Base-by-base conservation (phyloP, 1,139 yeast species). In the Torulaspora pretoriensis region DNA sequence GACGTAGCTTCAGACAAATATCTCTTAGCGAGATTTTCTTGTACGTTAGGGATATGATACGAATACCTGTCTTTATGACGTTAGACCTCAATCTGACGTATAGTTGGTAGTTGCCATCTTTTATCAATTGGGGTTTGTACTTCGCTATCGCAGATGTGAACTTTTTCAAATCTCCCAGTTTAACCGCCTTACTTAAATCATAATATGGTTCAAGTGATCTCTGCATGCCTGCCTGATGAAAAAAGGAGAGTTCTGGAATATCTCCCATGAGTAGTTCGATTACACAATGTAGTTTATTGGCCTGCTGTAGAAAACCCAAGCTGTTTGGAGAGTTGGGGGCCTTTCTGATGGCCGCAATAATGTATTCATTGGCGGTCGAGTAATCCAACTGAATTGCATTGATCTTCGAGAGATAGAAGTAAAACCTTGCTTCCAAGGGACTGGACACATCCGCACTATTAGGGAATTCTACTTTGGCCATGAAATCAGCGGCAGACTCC, bases 231-330 rank as follows among this genome's bases (percentile, higher is more conserved):
- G 75, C 70, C 58, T 83, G 83, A 59, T 80, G 80, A 74, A 94
- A 92, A 35, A 79, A 77, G 42, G 88, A 76, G 53, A 94, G 74
- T 59, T 88, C 96, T n/a, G 98, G 98, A 57, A 94, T 85, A 60
- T 92, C 98, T 43, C 99, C 98, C 81, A 92, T 90, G 55, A 94
- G 77, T 59, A 94, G 74, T 68, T 94, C 97, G 59, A 92, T 87
- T 45, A 90, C 77, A 51, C 92, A 84, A 62, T 82, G 85, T 55
- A 94, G 76, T 69, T 94, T 94, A 56, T 92, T 83, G 4, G 97
- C 95, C 39, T 87, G 80, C 68, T 89, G 96, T 52, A 90, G 68
- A 64, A 94, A 94, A 0, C 98, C 98, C 39, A 77, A 69, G 4
- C 97, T 89, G 52, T 82, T 78, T 38, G 79, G 74, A 1, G 96